A percentile compares a stretch with the other conserved stretches of the same genome.
Evolutionary conservation across 441 rosid genomes (phyloP).

Genomic region (Mallotus japonicus): DNA sequence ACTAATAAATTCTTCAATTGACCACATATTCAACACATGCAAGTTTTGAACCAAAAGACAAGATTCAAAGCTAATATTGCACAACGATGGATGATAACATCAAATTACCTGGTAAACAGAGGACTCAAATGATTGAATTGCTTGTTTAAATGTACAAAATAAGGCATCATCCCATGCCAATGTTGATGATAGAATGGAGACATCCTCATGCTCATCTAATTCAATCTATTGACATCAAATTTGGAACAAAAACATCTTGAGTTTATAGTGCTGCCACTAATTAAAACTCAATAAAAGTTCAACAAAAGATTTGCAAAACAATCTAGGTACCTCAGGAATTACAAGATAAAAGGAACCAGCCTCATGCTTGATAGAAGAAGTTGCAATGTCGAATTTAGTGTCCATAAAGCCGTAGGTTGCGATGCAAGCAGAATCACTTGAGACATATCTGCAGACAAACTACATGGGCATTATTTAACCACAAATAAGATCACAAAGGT

Average conservation of each 20-base stretch:
- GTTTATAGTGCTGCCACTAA: conserved; percentile 16
- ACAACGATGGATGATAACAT: background rate
- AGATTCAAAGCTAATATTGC: background rate
- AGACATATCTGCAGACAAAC: conserved; percentile 68
- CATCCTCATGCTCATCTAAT: conserved; percentile 62
- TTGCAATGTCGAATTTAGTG: conserved; percentile 39
- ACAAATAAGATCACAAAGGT: conserved; percentile 16
- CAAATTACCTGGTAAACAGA: conserved; percentile 60
- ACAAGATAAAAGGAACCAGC: conserved; percentile 70
- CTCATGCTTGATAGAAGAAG: conserved; percentile 52
- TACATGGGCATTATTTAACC: conserved; percentile 35
- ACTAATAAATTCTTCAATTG: background rate
- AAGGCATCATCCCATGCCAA: conserved; percentile 75
- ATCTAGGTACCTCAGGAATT: conserved; percentile 71
- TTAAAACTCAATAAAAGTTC: conserved; percentile 1
- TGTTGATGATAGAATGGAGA: conserved; percentile 73
- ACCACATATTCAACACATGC: background rate
- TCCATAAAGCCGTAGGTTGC: conserved; percentile 78
- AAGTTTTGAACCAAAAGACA: background rate
- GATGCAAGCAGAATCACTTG: conserved; percentile 56
- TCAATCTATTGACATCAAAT: conserved; percentile 62
- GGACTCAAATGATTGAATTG: conserved; percentile 58
- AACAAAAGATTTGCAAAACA: conserved; percentile 12
- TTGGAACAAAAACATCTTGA: conserved; percentile 14
- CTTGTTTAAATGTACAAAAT: conserved; percentile 52